A percentile compares a stretch with the other conserved stretches of the same genome.
phyloP scores from a whole-genome alignment of 1,284 basidiomycete genomes.

The Rhodotorula sp. region DNA sequence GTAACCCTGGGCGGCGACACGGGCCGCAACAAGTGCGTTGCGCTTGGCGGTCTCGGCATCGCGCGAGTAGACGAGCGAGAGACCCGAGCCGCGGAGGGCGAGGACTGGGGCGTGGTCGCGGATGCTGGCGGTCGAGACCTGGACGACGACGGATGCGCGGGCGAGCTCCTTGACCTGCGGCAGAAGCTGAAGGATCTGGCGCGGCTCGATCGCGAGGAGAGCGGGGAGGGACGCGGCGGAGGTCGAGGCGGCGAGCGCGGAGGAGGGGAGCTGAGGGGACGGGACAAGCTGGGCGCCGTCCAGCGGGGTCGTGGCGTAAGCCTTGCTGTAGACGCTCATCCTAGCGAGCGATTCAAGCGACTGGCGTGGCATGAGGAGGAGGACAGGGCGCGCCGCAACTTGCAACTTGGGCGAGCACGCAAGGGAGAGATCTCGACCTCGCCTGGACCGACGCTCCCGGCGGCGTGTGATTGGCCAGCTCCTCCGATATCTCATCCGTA shows the following conservation, averaged over 20 bases:
- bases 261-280: slow-evolving; percentile 25
- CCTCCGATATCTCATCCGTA: no score
- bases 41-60: slow-evolving; percentile 47
- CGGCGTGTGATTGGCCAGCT: no score
- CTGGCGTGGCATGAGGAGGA: not conserved
- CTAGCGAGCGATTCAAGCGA: no score
- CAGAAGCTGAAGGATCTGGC: slow-evolving; percentile 33
- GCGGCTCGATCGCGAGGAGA: slow-evolving; percentile 28
- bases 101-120: slow-evolving; percentile 51
- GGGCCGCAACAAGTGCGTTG: slow-evolving; percentile 50
- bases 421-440: no score
- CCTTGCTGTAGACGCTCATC: slow-evolving; percentile 21
- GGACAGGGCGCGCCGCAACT: not conserved
- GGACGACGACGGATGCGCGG: slow-evolving; percentile 33
- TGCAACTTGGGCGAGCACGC: no score
- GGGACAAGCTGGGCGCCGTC: slow-evolving; percentile 28
- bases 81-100: slow-evolving; percentile 50
- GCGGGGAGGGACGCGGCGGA: slow-evolving; percentile 2
- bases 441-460: no score
- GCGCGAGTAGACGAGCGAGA: slow-evolving; percentile 50
- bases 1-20: slow-evolving; percentile 47
- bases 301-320: slow-evolving; percentile 21
- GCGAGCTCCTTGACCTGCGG: slow-evolving; percentile 30
- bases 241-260: slow-evolving; percentile 19
- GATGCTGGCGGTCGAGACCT: slow-evolving; percentile 39